A percentile compares a stretch with the other conserved stretches of the same genome.
Evolutionary conservation across 768 basidiomycete species (phyloP).

Genomic region (Chalciporus sphaerocephalus): DNA sequence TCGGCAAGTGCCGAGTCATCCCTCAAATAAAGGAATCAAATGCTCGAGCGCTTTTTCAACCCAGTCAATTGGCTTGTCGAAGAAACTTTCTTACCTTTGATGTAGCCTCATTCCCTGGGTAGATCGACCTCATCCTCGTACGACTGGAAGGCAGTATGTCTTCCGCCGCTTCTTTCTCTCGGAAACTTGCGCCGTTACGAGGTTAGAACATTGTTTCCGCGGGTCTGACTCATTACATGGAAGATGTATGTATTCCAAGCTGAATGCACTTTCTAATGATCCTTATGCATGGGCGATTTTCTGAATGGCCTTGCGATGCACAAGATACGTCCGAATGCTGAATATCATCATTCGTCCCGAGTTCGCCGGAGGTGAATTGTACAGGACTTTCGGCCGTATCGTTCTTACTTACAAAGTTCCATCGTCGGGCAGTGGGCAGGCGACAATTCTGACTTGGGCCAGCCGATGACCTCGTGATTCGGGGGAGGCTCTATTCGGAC

Average conservation of each 20-base stretch:
- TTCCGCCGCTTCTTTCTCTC: neutral
- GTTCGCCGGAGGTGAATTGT: too few species aligned
- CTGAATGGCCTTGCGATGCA: too few species aligned
- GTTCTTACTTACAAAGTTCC: too few species aligned
- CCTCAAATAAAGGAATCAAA: slow-evolving; percentile 13
- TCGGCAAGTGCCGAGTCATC: neutral
- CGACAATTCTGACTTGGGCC: too few species aligned
- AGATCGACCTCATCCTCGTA: slow-evolving; percentile 19
- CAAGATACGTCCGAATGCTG: too few species aligned
- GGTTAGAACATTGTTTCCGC: slow-evolving; percentile 8
- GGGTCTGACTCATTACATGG: neutral
- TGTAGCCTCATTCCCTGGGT: slow-evolving; percentile 34
- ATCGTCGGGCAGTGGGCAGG: too few species aligned
- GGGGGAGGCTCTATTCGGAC: too few species aligned
- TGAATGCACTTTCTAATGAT: neutral
- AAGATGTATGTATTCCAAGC: slow-evolving; percentile 9
- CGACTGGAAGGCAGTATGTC: neutral
- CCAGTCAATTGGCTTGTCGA: slow-evolving; percentile 31
- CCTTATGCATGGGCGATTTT: too few species aligned
- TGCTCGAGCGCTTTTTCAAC: neutral
- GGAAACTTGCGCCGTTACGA: neutral
- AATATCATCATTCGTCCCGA: too few species aligned
- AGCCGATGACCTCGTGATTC: too few species aligned
- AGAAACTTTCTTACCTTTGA: slow-evolving; percentile 10
- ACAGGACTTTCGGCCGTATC: too few species aligned